phyloP scores from a whole-genome alignment of 768 basidiomycete species.

The Coprinopsis cinerea region DNA sequence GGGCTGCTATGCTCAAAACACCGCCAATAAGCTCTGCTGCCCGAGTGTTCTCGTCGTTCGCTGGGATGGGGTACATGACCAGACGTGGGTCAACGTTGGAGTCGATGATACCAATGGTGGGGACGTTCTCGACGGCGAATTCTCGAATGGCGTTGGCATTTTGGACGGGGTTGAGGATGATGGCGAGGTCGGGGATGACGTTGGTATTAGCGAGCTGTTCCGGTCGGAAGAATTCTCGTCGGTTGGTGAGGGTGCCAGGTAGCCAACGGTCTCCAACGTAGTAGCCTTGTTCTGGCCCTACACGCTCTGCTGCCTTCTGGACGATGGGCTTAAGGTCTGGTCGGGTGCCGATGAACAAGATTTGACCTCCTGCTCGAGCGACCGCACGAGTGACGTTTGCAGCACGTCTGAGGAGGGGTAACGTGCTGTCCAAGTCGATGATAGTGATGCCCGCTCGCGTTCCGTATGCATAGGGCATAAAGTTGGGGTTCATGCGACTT shows the following conservation, averaged over 20 bases:
- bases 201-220: constrained; percentile 45
- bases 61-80: constrained; percentile 97
- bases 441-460: constrained; percentile 83
- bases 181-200: constrained; percentile 77
- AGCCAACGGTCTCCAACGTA: constrained; percentile 87
- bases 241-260: constrained; percentile 93
- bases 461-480: constrained; percentile 90
- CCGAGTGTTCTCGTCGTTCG: constrained; percentile 92
- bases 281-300: constrained; percentile 71
- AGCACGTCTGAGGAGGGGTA: constrained; percentile 87
- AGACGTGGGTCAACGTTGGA: constrained; percentile 93
- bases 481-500: constrained; percentile 82
- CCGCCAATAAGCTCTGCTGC: constrained; percentile 90
- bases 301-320: constrained; percentile 69
- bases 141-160: constrained; percentile 87
- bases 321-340: constrained; percentile 71
- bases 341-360: constrained; percentile 89
- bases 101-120: constrained; percentile 92
- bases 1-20: constrained; percentile 81
- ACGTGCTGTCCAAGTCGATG: constrained; percentile 92
- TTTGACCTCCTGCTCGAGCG: constrained; percentile 71
- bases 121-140: constrained; percentile 83
- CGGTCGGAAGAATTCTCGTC: constrained; percentile 60
- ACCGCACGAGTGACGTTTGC: constrained; percentile 82
- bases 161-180: constrained; percentile 86